These are phyloP conservation scores for Phlebiopsis gigantea DNA, from an alignment of 768 basidiomycete species.

Conservation along the genomic window DNA sequence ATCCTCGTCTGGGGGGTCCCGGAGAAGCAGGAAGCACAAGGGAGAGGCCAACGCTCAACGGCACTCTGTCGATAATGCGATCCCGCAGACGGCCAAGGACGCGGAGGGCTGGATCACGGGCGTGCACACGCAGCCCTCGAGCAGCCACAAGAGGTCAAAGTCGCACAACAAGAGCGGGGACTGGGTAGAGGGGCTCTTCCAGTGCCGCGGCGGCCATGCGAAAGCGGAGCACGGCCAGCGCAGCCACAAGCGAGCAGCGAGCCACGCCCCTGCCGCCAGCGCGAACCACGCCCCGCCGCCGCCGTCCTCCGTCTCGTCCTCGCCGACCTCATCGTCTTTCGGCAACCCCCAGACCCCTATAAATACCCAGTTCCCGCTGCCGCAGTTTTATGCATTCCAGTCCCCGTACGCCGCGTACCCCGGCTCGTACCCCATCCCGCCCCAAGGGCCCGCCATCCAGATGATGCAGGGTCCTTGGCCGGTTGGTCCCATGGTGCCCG, in stretches of 20 bases:
- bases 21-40: slow-evolving; percentile 13
- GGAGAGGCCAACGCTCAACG: neutral
- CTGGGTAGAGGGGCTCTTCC: slow-evolving; percentile 18
- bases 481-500: neutral
- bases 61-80: slow-evolving; percentile 2
- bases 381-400: neutral
- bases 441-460: slow-evolving; percentile 1
- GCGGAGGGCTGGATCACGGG: slow-evolving; percentile 21
- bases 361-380: slow-evolving; percentile 2
- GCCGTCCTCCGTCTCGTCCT: slow-evolving; percentile 8
- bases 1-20: slow-evolving; percentile 25
- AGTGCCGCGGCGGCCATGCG: neutral
- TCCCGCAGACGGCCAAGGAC: neutral
- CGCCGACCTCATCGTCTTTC: slow-evolving; percentile 9
- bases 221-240: neutral
- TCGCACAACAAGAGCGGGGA: slow-evolving; percentile 16
- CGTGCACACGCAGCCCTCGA: neutral
- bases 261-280: neutral
- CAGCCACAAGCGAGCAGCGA: slow-evolving; percentile 1
- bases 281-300: neutral
- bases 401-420: slow-evolving; percentile 3
- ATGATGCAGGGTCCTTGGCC: slow-evolving; percentile 4
- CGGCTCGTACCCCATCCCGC: slow-evolving; percentile 2
- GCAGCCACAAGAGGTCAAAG: neutral
- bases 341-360: slow-evolving; percentile 5